Evolutionary conservation across 2,329 filamentous ascomycete genomes (phyloP).

Genomic region (Cladosporium velox): DNA sequence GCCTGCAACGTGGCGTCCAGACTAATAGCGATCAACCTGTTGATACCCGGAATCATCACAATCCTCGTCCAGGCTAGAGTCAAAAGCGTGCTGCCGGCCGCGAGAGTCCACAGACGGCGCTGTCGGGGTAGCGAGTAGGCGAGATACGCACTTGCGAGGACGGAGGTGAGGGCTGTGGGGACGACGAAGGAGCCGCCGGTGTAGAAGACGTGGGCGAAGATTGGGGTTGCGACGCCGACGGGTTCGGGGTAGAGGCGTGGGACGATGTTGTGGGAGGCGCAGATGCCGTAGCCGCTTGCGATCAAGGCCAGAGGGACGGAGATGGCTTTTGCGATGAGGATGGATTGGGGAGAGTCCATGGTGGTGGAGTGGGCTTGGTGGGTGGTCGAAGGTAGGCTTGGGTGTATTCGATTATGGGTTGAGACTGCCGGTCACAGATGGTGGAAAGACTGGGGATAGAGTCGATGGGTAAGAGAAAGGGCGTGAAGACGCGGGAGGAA

Average conservation of each 20-base stretch:
- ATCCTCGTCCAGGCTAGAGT: conserved; percentile 22
- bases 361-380: background rate
- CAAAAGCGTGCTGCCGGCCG: conserved; percentile 12
- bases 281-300: conserved; percentile 25
- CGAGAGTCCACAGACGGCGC: conserved; percentile 15
- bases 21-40: conserved; percentile 22
- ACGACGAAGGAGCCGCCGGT: conserved; percentile 23
- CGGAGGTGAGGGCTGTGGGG: conserved; percentile 19
- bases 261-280: conserved; percentile 24
- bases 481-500: background rate
- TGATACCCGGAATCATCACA: conserved; percentile 25
- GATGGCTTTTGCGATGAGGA: conserved; percentile 23
- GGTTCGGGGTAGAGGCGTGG: conserved; percentile 25
- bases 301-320: conserved; percentile 25
- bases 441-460: background rate
- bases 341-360: conserved; percentile 25
- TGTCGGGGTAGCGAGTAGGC: conserved; percentile 21
- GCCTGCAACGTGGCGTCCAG: conserved; percentile 18
- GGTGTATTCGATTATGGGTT: background rate
- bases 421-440: background rate
- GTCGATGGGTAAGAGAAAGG: background rate
- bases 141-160: conserved; percentile 14
- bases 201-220: conserved; percentile 24
- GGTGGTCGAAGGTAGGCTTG: background rate
- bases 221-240: conserved; percentile 16